phyloP scores from a whole-genome alignment of 441 rosid species.

The Rhodomyrtus psidioides region DNA sequence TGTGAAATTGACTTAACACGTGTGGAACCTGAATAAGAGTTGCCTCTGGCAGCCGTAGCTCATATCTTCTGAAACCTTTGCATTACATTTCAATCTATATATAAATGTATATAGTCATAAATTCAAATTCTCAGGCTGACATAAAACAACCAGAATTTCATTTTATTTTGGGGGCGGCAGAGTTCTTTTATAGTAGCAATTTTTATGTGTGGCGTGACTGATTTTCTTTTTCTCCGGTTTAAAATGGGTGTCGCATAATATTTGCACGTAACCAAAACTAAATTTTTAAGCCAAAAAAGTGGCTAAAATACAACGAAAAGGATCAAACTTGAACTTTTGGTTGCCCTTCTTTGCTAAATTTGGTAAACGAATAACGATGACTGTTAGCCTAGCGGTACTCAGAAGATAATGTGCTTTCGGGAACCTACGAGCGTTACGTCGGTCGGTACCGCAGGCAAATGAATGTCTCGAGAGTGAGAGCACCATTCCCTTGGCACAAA shows the following conservation, averaged over 20 bases:
- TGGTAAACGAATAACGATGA: background rate
- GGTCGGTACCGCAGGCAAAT: background rate
- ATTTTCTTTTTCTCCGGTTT: background rate
- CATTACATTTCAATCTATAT: background rate
- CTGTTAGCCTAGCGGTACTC: background rate
- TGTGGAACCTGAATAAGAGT: background rate
- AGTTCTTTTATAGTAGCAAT: background rate
- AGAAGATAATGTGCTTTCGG: background rate
- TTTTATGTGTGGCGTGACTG: background rate
- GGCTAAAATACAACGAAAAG: background rate
- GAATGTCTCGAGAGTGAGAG: background rate
- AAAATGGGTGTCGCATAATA: background rate
- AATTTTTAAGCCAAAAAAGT: background rate
- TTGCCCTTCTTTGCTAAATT: background rate
- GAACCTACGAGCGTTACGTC: background rate
- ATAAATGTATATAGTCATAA: background rate
- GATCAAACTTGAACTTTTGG: background rate
- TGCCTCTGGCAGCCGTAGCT: background rate
- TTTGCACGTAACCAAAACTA: background rate
- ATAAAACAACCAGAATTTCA: background rate
- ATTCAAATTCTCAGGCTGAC: background rate
- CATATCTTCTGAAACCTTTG: background rate
- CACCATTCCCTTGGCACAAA: background rate
- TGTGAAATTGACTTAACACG: background rate
- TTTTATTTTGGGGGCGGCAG: background rate